Base-by-base conservation (phyloP, 257 asterid genomes). In the Henckelia pumila region DNA sequence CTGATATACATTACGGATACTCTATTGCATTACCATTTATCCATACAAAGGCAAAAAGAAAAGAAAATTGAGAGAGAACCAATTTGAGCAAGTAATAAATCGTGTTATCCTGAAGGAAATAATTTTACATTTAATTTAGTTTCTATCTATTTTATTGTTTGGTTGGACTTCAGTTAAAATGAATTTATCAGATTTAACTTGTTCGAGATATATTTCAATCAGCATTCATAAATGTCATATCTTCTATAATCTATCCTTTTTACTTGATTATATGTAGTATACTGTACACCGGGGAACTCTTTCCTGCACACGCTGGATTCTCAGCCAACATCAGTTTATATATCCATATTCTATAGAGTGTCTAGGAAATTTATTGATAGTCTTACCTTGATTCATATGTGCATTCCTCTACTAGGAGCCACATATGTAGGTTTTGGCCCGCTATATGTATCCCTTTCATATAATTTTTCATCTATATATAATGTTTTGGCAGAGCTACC, bases 401-500 rank as follows among this genome's bases (percentile, higher is more conserved):
- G 21, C 21, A 56, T 20, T 55, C 59, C 57, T 70, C 24, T 24
- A 29, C 47, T 49, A 35, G 20, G 47, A 23, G n/a, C 29, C 63
- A 30, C 35, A 28, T 59, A 44, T 73, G 71, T 59, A 6, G 16
- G n/a, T 29, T 16, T 49, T 66, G 56, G 74, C n/a, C n/a, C n/a
- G n/a, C n/a, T 37, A 35, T 65, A 24, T 57, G 49, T 10, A 37
- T 37, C 49, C 8, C 8, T 61, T 26, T 61, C 57, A 21, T 67
- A 6, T 65, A 53, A 63, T 59, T 61, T 77, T 17, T 57, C 40
- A 68, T 40, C 30, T 56, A 19, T 59, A 37, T 61, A 63, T 57
- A 35, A 35, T 64, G 25, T 19, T 67, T 78, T 72, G 71, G 33
- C 95, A 93, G 98, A 93, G 78, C 71, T 93, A 59, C 98, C 98